These are phyloP conservation scores for Pseudohalonectria lignicola DNA, from an alignment of 2,329 filamentous ascomycete genomes.

Conservation along the genomic window DNA sequence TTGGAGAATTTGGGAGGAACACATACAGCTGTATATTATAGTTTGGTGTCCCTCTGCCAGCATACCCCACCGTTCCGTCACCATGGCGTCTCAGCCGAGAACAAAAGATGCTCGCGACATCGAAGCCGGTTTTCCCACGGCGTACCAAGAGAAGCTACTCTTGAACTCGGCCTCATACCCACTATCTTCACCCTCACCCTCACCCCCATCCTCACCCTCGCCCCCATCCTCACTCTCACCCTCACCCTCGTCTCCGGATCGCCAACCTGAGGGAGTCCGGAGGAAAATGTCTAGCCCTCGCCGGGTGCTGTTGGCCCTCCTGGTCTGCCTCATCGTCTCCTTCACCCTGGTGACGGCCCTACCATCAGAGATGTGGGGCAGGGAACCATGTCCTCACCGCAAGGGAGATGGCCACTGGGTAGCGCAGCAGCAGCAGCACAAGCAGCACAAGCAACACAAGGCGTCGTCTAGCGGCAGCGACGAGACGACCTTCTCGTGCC, in stretches of 20 bases:
- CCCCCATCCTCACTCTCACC: too few relatives aligned
- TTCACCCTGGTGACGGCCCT: conserved; percentile 2
- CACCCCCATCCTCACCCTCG: too few relatives aligned
- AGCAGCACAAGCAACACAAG: not conserved
- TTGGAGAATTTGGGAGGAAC: too few relatives aligned
- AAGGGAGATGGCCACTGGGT: not conserved
- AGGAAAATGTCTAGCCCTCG: conserved; percentile 3
- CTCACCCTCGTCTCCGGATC: too few relatives aligned
- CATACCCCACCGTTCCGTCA: too few relatives aligned
- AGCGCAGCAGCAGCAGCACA: too few relatives aligned
- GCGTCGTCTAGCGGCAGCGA: not conserved
- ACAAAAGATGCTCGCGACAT: conserved; percentile 1
- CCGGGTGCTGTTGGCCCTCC: conserved; percentile 2
- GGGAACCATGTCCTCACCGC: not conserved
- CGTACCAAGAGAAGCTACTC: conserved; percentile 1
- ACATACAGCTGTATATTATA: too few relatives aligned
- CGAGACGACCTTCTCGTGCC: conserved; percentile 8
- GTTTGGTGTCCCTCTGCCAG: too few relatives aligned
- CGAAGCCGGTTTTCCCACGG: conserved; percentile 3
- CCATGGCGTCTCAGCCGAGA: too few relatives aligned
- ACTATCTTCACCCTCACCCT: too few relatives aligned
- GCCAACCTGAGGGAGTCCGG: too few relatives aligned
- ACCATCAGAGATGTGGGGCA: not conserved
- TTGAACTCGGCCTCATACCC: not conserved
- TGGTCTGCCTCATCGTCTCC: conserved; percentile 1